Evolutionary conservation across 345 rosid genomes (phyloP), one percentile per base, ranked within the genome.

Genomic region (Gossypium stocksii): DNA sequence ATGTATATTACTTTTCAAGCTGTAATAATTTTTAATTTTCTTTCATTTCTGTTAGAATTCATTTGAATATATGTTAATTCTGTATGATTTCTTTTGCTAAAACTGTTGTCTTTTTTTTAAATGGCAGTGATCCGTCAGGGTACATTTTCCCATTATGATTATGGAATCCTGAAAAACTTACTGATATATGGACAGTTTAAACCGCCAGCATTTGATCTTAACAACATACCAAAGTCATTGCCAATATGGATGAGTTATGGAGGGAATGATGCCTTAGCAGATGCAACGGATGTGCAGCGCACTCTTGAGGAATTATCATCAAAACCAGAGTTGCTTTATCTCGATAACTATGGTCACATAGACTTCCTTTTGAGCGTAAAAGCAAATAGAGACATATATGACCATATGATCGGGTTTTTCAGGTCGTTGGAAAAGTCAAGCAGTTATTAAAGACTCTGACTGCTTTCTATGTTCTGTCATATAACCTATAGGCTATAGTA

Each of bases 181-280:
- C 77, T 73, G 85, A 46, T 72, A 1, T 92, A 92, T 75, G 91
- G 97, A 49, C 80, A 73, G 52, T 48, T 73, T 4, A 85, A 80
- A 70, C 97, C 98, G 66, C 95, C 97, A 0, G 83, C 81, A 61
- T 94, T 91, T 69, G 83, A 91, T 76, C 89, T 94, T 17, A 73
- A 75, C 72, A 80, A 29, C 74, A 86, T 92, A 63, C 97, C 98
- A 1, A 77, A 79, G 79, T 82, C 87, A 29, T 79, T 92, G 80
- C 97, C 97, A 44, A 60, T 94, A 74, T 94, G 97, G 97, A 89
- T 92, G 95, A 89, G 87, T 38, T 89, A 89, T 48, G 98, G 98
- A 45, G 98, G 97, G 45, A 75, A 43, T 43, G 98, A 94, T 77
- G 87, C 79, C 23, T 82, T 94, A 79, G 94, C 97, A 76, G 96